Percentiles rank a stretch among this genome's conserved stretches.
Evolutionary conservation across 805 yeast species (phyloP).

Genomic region (Clavispora vitiphila): DNA sequence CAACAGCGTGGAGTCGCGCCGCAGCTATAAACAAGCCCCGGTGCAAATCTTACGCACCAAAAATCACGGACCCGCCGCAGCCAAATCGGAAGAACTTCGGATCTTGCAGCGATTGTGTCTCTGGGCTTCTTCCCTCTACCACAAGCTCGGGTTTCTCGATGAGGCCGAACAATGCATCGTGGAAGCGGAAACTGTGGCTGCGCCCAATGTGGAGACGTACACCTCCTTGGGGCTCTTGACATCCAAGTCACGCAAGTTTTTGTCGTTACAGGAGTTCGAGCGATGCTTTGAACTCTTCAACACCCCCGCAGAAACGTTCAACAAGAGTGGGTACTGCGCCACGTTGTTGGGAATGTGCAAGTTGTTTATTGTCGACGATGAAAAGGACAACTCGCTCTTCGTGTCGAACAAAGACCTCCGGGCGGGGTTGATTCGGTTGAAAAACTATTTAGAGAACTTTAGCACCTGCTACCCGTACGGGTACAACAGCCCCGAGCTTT

Average conservation of each 20-base stretch:
- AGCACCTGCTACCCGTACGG: slow-evolving; percentile 38
- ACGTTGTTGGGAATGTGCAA: slow-evolving; percentile 54
- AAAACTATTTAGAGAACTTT: slow-evolving; percentile 38
- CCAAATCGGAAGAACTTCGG: slow-evolving; percentile 3
- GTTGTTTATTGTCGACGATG: slow-evolving; percentile 42
- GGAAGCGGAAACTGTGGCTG: slow-evolving; percentile 56
- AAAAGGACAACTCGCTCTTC: slow-evolving; percentile 33
- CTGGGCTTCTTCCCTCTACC: slow-evolving; percentile 62
- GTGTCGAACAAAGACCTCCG: slow-evolving; percentile 50
- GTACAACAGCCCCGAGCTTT: slow-evolving; percentile 49
- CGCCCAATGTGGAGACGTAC: slow-evolving; percentile 45
- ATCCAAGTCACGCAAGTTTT: slow-evolving; percentile 35
- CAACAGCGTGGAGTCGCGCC: slow-evolving; percentile 3
- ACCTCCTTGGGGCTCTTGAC: slow-evolving; percentile 46
- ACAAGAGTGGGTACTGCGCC: slow-evolving; percentile 37
- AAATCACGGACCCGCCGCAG: background rate
- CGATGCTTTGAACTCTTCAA: slow-evolving; percentile 45
- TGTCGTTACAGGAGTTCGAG: slow-evolving; percentile 63
- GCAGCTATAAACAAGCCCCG: background rate
- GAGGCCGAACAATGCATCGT: slow-evolving; percentile 70
- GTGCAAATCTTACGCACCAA: background rate
- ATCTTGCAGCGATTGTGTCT: slow-evolving; percentile 67
- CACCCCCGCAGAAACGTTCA: slow-evolving; percentile 17
- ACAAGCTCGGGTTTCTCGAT: slow-evolving; percentile 44
- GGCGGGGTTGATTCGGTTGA: slow-evolving; percentile 58